phyloP scores from a whole-genome alignment of 2,329 filamentous ascomycete genomes.

The Akanthomyces lecanii region DNA sequence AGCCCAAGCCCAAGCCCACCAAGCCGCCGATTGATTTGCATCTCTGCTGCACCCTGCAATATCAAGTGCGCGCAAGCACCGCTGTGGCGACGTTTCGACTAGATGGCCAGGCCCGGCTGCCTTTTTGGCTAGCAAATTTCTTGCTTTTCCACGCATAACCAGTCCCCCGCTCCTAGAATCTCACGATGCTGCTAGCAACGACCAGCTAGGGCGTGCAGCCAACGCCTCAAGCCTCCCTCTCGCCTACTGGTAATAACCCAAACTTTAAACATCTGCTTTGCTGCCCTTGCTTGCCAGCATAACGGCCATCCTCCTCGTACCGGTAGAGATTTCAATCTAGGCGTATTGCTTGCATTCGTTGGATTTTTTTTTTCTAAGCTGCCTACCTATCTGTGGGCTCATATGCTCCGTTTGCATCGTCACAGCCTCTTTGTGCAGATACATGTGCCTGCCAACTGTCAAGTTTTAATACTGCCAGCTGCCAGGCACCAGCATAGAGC shows the following conservation, averaged over 20 bases:
- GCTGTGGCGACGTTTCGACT: constrained; percentile 11
- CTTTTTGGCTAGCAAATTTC: background rate
- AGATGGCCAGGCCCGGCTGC: background rate
- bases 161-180: background rate
- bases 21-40: background rate
- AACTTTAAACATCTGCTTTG: background rate
- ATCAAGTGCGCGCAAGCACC: background rate
- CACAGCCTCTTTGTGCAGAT: background rate
- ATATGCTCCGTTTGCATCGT: background rate
- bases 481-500: background rate
- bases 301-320: background rate
- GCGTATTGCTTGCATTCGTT: background rate
- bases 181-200: background rate
- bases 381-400: too few relatives aligned
- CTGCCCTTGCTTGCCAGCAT: background rate
- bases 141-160: too few relatives aligned
- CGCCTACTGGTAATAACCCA: background rate
- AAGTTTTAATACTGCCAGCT: background rate
- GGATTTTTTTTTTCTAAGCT: too few relatives aligned
- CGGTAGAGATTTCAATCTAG: too few relatives aligned
- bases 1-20: background rate
- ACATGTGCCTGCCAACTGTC: background rate
- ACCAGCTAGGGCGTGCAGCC: background rate
- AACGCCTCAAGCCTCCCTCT: background rate
- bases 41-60: constrained; percentile 8